A percentile compares a stretch with the other conserved stretches of the same genome.
Evolutionary conservation across 805 yeast species (phyloP).

Genomic region (Metschnikowia dekortorum): DNA sequence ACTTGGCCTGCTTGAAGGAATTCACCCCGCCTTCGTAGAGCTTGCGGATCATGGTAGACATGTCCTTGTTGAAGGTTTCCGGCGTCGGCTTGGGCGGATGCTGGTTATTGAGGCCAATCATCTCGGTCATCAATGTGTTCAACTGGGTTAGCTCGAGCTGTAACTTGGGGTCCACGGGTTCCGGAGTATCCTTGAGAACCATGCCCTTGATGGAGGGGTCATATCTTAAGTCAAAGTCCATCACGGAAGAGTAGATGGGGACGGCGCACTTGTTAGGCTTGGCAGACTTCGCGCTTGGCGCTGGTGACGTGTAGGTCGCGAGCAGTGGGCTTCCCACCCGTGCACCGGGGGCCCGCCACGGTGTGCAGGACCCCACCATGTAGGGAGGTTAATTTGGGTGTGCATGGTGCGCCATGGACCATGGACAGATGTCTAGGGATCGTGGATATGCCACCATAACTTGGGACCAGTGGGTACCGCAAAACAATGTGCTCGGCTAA

Average conservation of each 20-base stretch:
- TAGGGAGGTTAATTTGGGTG: too few relatives aligned
- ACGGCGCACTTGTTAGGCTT: neutral
- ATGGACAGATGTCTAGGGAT: too few relatives aligned
- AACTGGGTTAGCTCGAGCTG: conserved; percentile 42
- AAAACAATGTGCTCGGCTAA: too few relatives aligned
- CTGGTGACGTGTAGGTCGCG: neutral
- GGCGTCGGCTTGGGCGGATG: conserved; percentile 54
- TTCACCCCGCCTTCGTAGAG: conserved; percentile 61
- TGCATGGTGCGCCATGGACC: too few relatives aligned
- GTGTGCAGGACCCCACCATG: too few relatives aligned
- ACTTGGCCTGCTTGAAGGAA: conserved; percentile 51
- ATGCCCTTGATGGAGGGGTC: conserved; percentile 18
- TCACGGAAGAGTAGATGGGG: neutral
- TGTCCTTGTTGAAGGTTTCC: conserved; percentile 51
- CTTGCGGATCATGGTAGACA: conserved; percentile 57
- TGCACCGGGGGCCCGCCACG: too few relatives aligned
- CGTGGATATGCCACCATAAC: too few relatives aligned
- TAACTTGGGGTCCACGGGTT: conserved; percentile 22
- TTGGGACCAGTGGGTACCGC: too few relatives aligned
- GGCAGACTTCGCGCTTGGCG: too few relatives aligned
- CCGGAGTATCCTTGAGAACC: conserved; percentile 7
- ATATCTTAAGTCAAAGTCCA: conserved; percentile 18
- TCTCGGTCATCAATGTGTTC: conserved; percentile 32
- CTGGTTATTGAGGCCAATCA: conserved; percentile 40
- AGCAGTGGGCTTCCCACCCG: too few relatives aligned